Conservation (phyloP, 1,139 yeast genomes). For the Zygosaccharomyces pseudobailii region DNA sequence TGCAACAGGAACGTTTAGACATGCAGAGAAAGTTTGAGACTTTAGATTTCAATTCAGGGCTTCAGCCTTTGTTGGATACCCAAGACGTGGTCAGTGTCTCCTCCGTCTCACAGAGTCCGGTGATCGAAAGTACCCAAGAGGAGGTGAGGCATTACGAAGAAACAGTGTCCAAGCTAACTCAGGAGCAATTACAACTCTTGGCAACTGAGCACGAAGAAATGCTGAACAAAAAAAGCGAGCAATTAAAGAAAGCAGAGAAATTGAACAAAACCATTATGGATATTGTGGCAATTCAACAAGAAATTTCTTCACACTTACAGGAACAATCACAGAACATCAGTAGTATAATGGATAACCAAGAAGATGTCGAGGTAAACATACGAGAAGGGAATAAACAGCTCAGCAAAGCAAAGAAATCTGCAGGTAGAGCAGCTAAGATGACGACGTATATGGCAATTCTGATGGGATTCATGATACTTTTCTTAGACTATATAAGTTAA, state of each 20-base stretch:
- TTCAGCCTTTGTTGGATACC: constrained; percentile 12
- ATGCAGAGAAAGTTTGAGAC: constrained; percentile 26
- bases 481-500: constrained; percentile 47
- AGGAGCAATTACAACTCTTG: constrained; percentile 63
- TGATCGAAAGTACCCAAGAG: constrained; percentile 31
- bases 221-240: constrained; percentile 55
- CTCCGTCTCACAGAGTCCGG: constrained; percentile 23
- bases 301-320: constrained; percentile 68
- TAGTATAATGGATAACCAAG: constrained; percentile 63
- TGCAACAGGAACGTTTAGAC: constrained; percentile 30
- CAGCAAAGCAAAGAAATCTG: constrained; percentile 63
- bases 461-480: constrained; percentile 57
- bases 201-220: constrained; percentile 70
- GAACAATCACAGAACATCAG: constrained; percentile 72
- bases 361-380: constrained; percentile 64
- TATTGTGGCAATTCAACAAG: constrained; percentile 72
- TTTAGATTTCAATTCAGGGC: constrained; percentile 24
- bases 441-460: constrained; percentile 57
- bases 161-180: constrained; percentile 39
- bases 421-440: constrained; percentile 65
- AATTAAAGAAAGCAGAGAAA: constrained; percentile 60
- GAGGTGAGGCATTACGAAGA: constrained; percentile 32
- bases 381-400: constrained; percentile 69
- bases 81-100: constrained; percentile 12
- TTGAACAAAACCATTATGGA: constrained; percentile 79